These are phyloP conservation scores for Speleostelium caveatum DNA, from an alignment of 78 protist genomes.

Conservation along the genomic window DNA sequence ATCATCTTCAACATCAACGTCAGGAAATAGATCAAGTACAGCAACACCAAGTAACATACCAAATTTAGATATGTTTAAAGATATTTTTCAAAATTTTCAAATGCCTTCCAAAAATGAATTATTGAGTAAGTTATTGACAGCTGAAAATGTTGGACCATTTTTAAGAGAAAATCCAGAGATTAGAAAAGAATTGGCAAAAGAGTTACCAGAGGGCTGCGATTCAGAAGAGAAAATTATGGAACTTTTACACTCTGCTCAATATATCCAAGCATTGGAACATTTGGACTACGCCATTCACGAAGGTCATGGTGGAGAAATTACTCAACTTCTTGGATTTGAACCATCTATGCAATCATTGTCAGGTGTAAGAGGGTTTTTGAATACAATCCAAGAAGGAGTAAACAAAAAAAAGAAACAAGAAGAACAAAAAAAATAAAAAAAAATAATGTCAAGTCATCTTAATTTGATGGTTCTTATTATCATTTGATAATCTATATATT, in stretches of 20 bases:
- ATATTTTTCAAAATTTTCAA: constrained; percentile 15
- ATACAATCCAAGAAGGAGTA: constrained; percentile 39
- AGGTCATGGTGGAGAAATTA: constrained; percentile 56
- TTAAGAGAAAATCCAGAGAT: constrained; percentile 16
- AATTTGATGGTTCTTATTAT: no score
- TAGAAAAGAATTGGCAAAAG: constrained; percentile 13
- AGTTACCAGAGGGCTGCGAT: constrained; percentile 29
- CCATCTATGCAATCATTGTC: constrained; percentile 10
- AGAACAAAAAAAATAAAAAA: no score
- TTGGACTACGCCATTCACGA: constrained; percentile 64
- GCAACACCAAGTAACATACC: not conserved
- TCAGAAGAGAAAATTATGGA: not conserved
- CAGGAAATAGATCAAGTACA: not conserved
- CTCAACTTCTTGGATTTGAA: constrained; percentile 14
- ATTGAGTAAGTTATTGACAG: constrained; percentile 17
- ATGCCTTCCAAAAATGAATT: constrained; percentile 6
- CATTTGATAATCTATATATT: no score
- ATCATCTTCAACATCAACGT: not conserved
- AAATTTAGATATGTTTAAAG: constrained; percentile 11
- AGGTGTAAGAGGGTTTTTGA: constrained; percentile 43
- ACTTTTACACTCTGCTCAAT: constrained; percentile 36
- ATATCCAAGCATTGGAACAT: constrained; percentile 26
- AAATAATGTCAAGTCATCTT: no score
- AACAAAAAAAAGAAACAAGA: constrained; percentile 35
- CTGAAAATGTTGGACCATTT: constrained; percentile 24